Evolutionary conservation across 768 basidiomycete species (phyloP).

Genomic region (Psilocybe azurescens): DNA sequence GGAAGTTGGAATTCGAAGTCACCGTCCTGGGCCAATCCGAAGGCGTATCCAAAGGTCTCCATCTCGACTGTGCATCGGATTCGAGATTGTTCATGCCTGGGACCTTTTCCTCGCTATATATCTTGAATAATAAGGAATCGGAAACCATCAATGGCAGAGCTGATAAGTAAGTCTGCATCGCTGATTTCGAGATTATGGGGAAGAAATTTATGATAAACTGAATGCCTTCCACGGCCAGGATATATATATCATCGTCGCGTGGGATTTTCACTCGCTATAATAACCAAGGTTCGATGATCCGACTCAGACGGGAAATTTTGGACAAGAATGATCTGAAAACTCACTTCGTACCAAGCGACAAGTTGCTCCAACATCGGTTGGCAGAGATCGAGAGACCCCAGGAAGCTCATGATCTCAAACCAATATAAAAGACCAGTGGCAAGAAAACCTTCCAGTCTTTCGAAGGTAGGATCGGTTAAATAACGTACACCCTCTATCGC

Average conservation of each 20-base stretch:
- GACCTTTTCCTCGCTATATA: background rate
- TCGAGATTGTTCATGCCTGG: background rate
- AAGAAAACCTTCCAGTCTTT: background rate
- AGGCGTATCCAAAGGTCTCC: background rate
- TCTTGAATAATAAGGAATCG: background rate
- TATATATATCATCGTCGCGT: background rate
- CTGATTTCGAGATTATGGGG: background rate
- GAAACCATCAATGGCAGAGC: slow-evolving; percentile 3
- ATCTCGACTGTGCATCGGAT: background rate
- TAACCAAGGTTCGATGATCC: background rate
- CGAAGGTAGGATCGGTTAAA: background rate
- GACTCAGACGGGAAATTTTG: background rate
- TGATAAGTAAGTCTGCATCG: background rate
- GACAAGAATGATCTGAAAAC: background rate
- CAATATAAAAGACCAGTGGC: slow-evolving; percentile 7
- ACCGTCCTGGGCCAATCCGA: background rate
- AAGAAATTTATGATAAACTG: background rate
- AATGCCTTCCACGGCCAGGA: background rate
- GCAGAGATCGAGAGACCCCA: background rate
- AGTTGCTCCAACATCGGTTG: background rate
- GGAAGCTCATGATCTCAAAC: slow-evolving; percentile 9
- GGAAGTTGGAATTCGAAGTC: background rate
- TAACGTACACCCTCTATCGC: background rate
- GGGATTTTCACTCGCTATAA: background rate
- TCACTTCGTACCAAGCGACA: background rate